Conservation (phyloP, 1,284 basidiomycete genomes). For the Sanghuangporus sanghuang region DNA sequence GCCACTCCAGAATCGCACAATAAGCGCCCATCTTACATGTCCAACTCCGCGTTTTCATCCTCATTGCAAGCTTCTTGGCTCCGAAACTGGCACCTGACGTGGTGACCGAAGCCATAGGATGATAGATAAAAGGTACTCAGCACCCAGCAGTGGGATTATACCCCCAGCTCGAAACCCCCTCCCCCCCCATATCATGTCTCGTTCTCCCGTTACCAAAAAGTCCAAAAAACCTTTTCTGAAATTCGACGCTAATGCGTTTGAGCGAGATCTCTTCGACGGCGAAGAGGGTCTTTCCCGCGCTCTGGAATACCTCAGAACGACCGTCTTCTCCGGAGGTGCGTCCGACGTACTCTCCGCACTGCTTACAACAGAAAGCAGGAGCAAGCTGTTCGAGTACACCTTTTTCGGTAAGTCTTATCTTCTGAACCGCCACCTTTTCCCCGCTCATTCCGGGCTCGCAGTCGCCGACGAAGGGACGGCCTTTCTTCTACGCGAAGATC, state of each 20-base stretch:
- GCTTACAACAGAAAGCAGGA: background rate
- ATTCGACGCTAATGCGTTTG: background rate
- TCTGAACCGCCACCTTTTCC: background rate
- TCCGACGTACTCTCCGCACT: background rate
- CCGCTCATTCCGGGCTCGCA: background rate
- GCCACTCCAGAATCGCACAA: background rate
- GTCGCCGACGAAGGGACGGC: background rate
- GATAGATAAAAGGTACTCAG: background rate
- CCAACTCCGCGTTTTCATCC: background rate
- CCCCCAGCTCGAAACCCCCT: background rate
- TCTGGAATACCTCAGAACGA: background rate
- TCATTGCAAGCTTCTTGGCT: background rate
- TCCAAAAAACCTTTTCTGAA: background rate
- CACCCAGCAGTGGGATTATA: background rate
- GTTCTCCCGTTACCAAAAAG: background rate
- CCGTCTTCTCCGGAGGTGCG: background rate
- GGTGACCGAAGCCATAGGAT: background rate
- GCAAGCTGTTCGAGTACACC: conserved; percentile 2
- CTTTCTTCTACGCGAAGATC: background rate
- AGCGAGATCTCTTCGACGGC: background rate
- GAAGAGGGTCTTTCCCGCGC: background rate
- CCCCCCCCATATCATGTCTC: too few relatives aligned
- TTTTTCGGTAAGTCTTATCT: conserved; percentile 6
- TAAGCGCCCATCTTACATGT: background rate
- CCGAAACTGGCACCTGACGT: background rate